Evolutionary conservation across 441 rosid genomes (phyloP).

Genomic region (Croton setiger): DNA sequence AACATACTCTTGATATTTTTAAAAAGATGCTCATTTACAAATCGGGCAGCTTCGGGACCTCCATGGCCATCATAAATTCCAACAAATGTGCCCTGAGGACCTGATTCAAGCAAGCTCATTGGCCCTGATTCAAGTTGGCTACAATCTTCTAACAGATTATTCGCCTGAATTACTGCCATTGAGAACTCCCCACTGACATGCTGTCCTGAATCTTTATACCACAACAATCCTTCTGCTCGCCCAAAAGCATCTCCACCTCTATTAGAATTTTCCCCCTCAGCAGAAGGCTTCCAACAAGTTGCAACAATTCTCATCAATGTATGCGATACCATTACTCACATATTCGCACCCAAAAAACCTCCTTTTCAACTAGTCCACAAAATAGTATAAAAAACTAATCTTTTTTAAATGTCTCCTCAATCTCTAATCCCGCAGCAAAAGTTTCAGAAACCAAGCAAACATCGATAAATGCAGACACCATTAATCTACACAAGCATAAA

Average conservation of each 20-base stretch:
- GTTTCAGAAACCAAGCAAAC: constrained; percentile 56
- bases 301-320: constrained; percentile 64
- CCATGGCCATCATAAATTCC: constrained; percentile 99
- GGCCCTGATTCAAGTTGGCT: constrained; percentile 95
- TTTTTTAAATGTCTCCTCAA: constrained; percentile 36
- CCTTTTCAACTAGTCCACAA: constrained; percentile 48
- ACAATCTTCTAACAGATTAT: constrained; percentile 65
- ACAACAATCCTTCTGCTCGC: constrained; percentile 66
- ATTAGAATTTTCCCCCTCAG: constrained; percentile 60
- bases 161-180: constrained; percentile 95
- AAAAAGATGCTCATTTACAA: constrained; percentile 68
- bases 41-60: constrained; percentile 82
- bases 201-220: constrained; percentile 78
- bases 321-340: constrained; percentile 81
- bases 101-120: constrained; percentile 57
- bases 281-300: constrained; percentile 87
- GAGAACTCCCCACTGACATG: constrained; percentile 79
- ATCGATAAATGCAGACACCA: constrained; percentile 60
- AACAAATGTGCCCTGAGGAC: constrained; percentile 86
- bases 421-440: constrained; percentile 41
- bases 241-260: constrained; percentile 49
- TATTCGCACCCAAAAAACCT: constrained; percentile 70
- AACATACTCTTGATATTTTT: constrained; percentile 60
- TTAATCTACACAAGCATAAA: constrained; percentile 56
- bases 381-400: constrained; percentile 37